Percentiles rank a stretch among this genome's conserved stretches.
These are phyloP conservation scores for Symbiodinium natans DNA, from an alignment of 73 alveolate genomes.

Conservation along the genomic window DNA sequence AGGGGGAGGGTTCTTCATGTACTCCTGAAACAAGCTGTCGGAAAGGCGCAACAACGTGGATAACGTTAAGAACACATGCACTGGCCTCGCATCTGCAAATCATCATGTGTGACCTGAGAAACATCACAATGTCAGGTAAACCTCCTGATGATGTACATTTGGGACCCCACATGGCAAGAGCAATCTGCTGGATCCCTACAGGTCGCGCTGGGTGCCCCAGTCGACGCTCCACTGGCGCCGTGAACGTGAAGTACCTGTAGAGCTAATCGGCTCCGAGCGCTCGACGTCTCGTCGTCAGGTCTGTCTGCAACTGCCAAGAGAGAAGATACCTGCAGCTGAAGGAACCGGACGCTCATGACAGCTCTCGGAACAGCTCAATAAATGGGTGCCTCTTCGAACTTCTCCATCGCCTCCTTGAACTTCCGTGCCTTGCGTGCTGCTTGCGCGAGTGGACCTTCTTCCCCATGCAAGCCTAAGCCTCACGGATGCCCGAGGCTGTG, in stretches of 20 bases:
- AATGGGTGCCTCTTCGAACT: slow-evolving; percentile 37
- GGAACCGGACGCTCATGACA: too few relatives aligned
- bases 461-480: too few relatives aligned
- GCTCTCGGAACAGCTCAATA: too few relatives aligned
- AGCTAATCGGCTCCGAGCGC: neutral
- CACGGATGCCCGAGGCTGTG: neutral
- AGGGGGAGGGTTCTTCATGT: slow-evolving; percentile 74
- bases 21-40: slow-evolving; percentile 2
- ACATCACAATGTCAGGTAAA: too few relatives aligned
- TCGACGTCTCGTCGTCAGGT: slow-evolving; percentile 46
- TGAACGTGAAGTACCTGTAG: too few relatives aligned
- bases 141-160: too few relatives aligned
- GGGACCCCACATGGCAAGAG: too few relatives aligned
- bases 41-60: neutral
- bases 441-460: too few relatives aligned
- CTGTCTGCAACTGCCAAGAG: slow-evolving; percentile 27
- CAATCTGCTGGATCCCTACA: too few relatives aligned
- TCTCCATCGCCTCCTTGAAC: slow-evolving; percentile 58
- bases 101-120: slow-evolving; percentile 61
- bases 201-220: too few relatives aligned
- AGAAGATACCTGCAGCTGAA: slow-evolving; percentile 17
- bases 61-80: neutral
- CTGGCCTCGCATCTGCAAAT: slow-evolving; percentile 63
- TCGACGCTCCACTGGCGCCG: too few relatives aligned
- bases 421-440: slow-evolving; percentile 27